These are phyloP conservation scores for Ophiocordyceps camponoti-saundersi DNA, from an alignment of 2,329 filamentous ascomycete species.

Conservation along the genomic window DNA sequence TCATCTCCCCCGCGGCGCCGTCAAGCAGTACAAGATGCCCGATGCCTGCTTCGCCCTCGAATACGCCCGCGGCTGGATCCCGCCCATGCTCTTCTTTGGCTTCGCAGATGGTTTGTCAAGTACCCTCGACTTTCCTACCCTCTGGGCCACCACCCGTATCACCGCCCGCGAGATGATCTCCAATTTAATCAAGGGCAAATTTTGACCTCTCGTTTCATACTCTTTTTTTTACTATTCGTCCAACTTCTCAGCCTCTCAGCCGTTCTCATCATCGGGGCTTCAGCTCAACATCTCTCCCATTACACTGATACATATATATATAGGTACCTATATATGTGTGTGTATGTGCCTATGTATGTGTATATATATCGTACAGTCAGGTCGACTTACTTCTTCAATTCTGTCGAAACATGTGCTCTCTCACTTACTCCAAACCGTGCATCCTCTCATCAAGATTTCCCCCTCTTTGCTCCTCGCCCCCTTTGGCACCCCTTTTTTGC, in stretches of 20 bases:
- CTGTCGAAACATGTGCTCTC: background rate
- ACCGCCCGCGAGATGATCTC: conserved; percentile 61
- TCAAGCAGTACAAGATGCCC: conserved; percentile 75
- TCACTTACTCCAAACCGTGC: too few relatives aligned
- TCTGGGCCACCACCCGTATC: conserved; percentile 62
- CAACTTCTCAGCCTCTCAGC: too few relatives aligned
- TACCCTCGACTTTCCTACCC: conserved; percentile 70
- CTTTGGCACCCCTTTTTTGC: background rate
- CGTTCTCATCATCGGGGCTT: too few relatives aligned
- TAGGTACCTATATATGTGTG: too few relatives aligned
- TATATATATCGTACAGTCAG: background rate
- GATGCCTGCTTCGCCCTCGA: conserved; percentile 64
- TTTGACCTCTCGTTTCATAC: conserved; percentile 21
- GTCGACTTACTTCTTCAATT: background rate
- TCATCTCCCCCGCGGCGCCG: conserved; percentile 51
- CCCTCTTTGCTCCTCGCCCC: background rate
- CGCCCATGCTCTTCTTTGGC: conserved; percentile 81
- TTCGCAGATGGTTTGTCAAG: conserved; percentile 66
- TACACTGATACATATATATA: too few relatives aligned
- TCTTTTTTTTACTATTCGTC: too few relatives aligned
- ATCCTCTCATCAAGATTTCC: background rate
- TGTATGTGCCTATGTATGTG: too few relatives aligned
- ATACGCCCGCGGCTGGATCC: conserved; percentile 80
- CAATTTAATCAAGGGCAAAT: conserved; percentile 55
- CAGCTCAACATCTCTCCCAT: too few relatives aligned